Conservation (phyloP, 2,329 filamentous ascomycete genomes). For the Colletotrichum sp. region DNA sequence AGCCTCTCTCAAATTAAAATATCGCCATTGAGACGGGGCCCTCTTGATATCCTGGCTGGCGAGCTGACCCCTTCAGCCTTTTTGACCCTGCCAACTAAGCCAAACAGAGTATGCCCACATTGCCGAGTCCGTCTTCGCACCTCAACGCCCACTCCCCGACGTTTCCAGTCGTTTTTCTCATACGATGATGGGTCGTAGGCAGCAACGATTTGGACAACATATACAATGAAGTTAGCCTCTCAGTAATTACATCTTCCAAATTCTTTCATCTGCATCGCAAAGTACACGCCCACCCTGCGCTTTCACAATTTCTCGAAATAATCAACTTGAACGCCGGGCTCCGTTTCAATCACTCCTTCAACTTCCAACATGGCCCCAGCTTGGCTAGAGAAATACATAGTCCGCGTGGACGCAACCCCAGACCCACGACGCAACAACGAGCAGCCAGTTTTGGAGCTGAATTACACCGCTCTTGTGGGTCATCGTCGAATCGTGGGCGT, state of each 20-base stretch:
- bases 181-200: neutral
- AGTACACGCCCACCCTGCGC: neutral
- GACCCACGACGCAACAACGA: neutral
- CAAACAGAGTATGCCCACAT: neutral
- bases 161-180: neutral
- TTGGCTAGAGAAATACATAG: slow-evolving; percentile 6
- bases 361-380: neutral
- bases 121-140: neutral
- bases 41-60: neutral
- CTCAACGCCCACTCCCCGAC: neutral
- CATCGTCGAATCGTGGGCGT: slow-evolving; percentile 1
- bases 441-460: neutral
- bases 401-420: neutral
- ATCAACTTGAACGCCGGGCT: neutral
- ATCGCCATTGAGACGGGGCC: neutral
- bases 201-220: neutral
- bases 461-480: neutral
- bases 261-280: neutral
- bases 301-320: neutral
- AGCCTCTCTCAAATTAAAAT: neutral
- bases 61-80: neutral
- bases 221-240: neutral
- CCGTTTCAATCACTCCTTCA: neutral
- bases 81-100: neutral
- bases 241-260: neutral